Evolutionary conservation across 2,329 filamentous ascomycete genomes (phyloP).

Genomic region (Atkinsonella texensis): DNA sequence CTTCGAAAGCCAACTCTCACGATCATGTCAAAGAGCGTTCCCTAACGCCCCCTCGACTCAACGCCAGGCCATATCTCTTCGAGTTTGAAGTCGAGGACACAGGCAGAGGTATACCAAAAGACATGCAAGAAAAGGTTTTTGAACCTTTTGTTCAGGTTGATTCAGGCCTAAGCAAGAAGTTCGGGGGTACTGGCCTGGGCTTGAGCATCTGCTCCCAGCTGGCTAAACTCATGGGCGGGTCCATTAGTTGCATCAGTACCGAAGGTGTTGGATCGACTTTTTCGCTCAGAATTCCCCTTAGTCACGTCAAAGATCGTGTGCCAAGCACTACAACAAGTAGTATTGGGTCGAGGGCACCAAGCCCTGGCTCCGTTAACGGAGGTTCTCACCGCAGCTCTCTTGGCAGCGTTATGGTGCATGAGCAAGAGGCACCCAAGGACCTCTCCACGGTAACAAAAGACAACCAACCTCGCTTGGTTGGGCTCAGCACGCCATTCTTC

Average conservation of each 20-base stretch:
- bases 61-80: constrained; percentile 58
- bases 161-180: constrained; percentile 77
- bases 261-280: constrained; percentile 69
- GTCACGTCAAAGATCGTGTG: constrained; percentile 52
- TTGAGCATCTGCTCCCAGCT: constrained; percentile 84
- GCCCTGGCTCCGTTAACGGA: constrained; percentile 30
- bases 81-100: constrained; percentile 85
- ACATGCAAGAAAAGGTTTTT: constrained; percentile 73
- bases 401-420: constrained; percentile 11
- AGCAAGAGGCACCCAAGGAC: constrained; percentile 7
- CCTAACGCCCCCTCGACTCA: constrained; percentile 46
- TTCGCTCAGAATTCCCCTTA: constrained; percentile 69
- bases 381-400: constrained; percentile 22
- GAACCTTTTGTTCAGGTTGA: constrained; percentile 95
- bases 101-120: constrained; percentile 70
- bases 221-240: constrained; percentile 70
- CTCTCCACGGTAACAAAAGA: constrained; percentile 9
- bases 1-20: constrained; percentile 39
- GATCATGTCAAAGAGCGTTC: constrained; percentile 41
- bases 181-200: constrained; percentile 77
- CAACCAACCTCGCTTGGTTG: constrained; percentile 65
- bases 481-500: constrained; percentile 76
- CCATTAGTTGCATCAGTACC: constrained; percentile 58
- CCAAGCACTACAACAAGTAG: constrained; percentile 45
- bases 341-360: constrained; percentile 35